Percentiles rank a stretch among this genome's conserved stretches.
phyloP scores from a whole-genome alignment of 345 rosid species.

The Crucihimalaya himalaica region DNA sequence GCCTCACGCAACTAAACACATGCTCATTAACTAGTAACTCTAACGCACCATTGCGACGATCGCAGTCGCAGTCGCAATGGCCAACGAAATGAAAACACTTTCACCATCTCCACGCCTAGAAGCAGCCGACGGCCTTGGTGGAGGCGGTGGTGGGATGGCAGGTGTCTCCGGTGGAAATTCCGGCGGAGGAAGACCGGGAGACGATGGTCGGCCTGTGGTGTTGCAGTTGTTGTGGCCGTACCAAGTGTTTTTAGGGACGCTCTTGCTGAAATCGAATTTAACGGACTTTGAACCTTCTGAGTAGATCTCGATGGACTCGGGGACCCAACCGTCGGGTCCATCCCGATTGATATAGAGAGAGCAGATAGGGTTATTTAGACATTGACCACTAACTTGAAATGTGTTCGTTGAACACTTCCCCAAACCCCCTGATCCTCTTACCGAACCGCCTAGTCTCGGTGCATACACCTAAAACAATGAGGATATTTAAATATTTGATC shows the following conservation, averaged over 20 bases:
- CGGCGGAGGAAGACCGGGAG: slow-evolving; percentile 20
- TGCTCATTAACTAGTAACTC: not conserved
- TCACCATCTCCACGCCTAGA: slow-evolving; percentile 1
- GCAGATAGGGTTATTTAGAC: slow-evolving; percentile 55
- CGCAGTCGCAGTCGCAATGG: slow-evolving; percentile 8
- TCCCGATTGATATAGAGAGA: slow-evolving; percentile 55
- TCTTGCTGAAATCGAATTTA: slow-evolving; percentile 52
- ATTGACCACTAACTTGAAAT: slow-evolving; percentile 60
- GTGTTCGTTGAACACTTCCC: slow-evolving; percentile 74
- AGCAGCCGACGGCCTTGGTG: slow-evolving; percentile 32
- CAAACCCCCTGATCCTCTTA: slow-evolving; percentile 44
- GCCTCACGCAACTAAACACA: slow-evolving; percentile 9
- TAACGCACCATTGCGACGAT: slow-evolving; percentile 24
- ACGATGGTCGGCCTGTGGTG: slow-evolving; percentile 14
- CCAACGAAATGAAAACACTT: slow-evolving; percentile 1
- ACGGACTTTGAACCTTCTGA: slow-evolving; percentile 46
- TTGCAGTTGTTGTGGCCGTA: slow-evolving; percentile 61
- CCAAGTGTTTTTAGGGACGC: slow-evolving; percentile 56
- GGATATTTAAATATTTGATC: not conserved
- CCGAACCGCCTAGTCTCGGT: slow-evolving; percentile 59
- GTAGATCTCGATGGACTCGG: slow-evolving; percentile 52
- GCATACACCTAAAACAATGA: slow-evolving; percentile 53
- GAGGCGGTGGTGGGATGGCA: slow-evolving; percentile 17
- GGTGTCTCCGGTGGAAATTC: slow-evolving; percentile 31
- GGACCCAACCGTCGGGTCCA: slow-evolving; percentile 76